Conservation (phyloP, 192 early-diverging fungal genomes). For the Allomyces macrogynus region DNA sequence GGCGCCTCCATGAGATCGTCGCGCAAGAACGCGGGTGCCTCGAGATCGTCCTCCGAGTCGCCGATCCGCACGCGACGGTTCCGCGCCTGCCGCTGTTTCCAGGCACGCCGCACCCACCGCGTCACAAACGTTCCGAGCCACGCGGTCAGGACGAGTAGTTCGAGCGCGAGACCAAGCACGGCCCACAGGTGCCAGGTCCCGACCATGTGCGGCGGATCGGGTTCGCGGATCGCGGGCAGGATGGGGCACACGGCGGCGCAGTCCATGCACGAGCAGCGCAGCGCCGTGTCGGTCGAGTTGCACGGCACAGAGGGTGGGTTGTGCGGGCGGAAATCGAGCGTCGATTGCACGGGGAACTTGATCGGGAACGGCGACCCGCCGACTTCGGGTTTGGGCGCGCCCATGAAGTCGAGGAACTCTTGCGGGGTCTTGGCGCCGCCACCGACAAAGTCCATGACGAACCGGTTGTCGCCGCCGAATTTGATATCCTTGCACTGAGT, state of each 20-base stretch:
- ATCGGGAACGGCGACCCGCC: conserved; percentile 44
- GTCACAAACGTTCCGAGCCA: not conserved
- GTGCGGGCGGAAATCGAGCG: conserved; percentile 10
- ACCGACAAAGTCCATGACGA: conserved; percentile 42
- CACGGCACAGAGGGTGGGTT: conserved; percentile 18
- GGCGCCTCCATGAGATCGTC: too few relatives aligned
- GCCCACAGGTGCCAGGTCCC: conserved; percentile 28
- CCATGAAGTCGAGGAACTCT: conserved; percentile 32
- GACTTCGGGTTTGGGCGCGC: conserved; percentile 13
- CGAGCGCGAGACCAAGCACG: conserved; percentile 20
- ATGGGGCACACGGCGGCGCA: conserved; percentile 31
- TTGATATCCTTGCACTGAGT: conserved; percentile 42
- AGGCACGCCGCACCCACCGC: too few relatives aligned
- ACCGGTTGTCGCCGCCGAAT: conserved; percentile 41
- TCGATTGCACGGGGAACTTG: conserved; percentile 26
- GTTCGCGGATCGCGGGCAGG: conserved; percentile 4
- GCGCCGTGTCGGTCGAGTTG: conserved; percentile 23
- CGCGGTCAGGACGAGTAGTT: conserved; percentile 10
- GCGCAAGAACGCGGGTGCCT: too few relatives aligned
- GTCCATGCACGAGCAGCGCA: conserved; percentile 40
- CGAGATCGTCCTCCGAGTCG: too few relatives aligned
- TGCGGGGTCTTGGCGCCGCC: conserved; percentile 35
- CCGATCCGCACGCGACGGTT: too few relatives aligned
- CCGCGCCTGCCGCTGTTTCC: too few relatives aligned
- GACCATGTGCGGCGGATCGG: conserved; percentile 1